Evolutionary conservation across 139 green algal species (phyloP), one percentile per base, ranked within the genome.

Genomic region (Bryopsis sp.): DNA sequence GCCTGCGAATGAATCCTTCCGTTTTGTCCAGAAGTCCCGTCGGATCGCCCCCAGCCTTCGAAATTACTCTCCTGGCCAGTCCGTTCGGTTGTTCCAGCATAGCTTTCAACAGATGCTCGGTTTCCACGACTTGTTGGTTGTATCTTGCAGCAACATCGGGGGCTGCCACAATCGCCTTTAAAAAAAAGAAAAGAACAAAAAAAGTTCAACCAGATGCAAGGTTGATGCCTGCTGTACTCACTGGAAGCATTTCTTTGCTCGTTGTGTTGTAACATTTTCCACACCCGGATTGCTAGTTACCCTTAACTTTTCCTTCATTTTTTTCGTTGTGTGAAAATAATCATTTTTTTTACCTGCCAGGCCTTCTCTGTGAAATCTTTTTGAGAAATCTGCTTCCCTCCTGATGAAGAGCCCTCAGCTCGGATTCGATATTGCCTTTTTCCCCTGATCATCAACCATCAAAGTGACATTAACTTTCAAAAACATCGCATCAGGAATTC

Each of bases 31-130:
- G 78, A 68, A 97, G 70, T 6, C 75, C 58, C 0, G 81, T 88
- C 28, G 86, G 71, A 66, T 98, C 88, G 32, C 71, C 75, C 28
- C 88, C 90, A 5, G 92, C 88, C 77, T 97, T 95, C 65, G 78
- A 72, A 6, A 97, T 5, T 57, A 97, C 87, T 37, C 89, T 78
- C 31, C 82, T 70, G 0, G 89, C 89, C 64, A 98, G 79, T 1
- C 92, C 92, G 57, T 96, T 95, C 39, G 89, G 82, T 82, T 99
- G 92, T 85, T 98, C 91, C 72, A 98, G 81, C 76, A 99, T 76
- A 1, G 90, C 89, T 76, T 97, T 96, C 29, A 96, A 74, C 71
- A 99, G 80, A 81, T 99, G 94, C 83, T 98, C 94, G 26, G 91
- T 95, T 82, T 99, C 94, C 33, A 99, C 94, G 26, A 97, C 58